Conservation (phyloP, 805 yeast species). For the Candida parachauliodes region DNA sequence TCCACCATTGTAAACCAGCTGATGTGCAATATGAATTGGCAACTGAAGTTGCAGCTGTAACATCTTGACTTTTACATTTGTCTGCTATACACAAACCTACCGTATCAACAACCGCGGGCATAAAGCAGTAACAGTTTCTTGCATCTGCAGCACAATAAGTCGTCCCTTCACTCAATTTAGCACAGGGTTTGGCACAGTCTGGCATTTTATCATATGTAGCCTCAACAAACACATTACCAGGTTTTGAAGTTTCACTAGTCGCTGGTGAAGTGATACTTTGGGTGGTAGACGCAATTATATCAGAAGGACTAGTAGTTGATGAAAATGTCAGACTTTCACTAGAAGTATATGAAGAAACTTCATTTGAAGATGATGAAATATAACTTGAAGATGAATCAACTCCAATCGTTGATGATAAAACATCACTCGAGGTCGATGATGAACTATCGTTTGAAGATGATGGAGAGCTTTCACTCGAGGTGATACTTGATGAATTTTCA, state of each 20-base stretch:
- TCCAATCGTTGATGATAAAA: background rate
- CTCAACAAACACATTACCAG: slow-evolving; percentile 11
- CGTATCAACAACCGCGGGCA: slow-evolving; percentile 28
- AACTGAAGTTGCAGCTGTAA: slow-evolving; percentile 22
- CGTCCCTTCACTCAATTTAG: slow-evolving; percentile 24
- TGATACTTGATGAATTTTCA: too few relatives aligned
- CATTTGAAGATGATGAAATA: background rate
- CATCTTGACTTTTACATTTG: slow-evolving; percentile 32
- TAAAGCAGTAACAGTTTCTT: slow-evolving; percentile 42
- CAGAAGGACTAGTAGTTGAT: background rate
- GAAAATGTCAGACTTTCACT: background rate
- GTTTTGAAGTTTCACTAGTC: background rate
- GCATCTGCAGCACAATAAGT: slow-evolving; percentile 47
- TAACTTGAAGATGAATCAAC: background rate
- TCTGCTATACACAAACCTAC: slow-evolving; percentile 37
- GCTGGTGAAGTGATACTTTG: background rate
- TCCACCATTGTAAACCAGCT: slow-evolving; percentile 3
- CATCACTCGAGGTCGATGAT: background rate
- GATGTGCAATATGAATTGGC: slow-evolving; percentile 14
- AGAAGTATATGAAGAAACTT: background rate
- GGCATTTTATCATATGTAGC: slow-evolving; percentile 28
- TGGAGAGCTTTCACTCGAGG: background rate
- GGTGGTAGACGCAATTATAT: too few relatives aligned
- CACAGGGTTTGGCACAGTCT: slow-evolving; percentile 40
- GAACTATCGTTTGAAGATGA: background rate